phyloP scores from a whole-genome alignment of 2,329 filamentous ascomycete genomes.

The Apiospora hydei region DNA sequence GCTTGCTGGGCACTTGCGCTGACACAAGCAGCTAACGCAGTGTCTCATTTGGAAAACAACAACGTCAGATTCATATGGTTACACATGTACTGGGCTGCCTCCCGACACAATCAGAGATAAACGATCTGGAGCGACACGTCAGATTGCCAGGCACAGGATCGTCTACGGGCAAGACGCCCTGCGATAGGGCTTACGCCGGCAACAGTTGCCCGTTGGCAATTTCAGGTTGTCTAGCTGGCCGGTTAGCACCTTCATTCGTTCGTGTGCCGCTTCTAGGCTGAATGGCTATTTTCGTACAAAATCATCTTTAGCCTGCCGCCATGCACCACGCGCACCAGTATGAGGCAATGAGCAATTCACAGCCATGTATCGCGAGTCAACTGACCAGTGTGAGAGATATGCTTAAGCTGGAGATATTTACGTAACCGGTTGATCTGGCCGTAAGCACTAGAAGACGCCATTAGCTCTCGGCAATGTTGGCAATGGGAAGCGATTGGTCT shows the following conservation, averaged over 20 bases:
- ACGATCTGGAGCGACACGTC: background rate
- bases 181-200: background rate
- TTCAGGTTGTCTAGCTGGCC: background rate
- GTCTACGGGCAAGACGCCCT: background rate
- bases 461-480: background rate
- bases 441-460: background rate
- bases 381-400: background rate
- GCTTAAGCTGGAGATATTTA: background rate
- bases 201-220: background rate
- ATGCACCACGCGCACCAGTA: background rate
- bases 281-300: background rate
- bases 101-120: background rate
- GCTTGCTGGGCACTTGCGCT: background rate
- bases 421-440: background rate
- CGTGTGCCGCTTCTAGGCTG: background rate
- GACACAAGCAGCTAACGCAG: background rate
- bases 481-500: background rate
- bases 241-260: background rate
- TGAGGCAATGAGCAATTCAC: background rate
- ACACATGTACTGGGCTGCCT: background rate
- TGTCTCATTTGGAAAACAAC: background rate
- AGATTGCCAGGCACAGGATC: background rate
- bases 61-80: background rate
- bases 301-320: background rate
- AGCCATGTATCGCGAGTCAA: background rate